Evolutionary conservation across 2,329 filamentous ascomycete species (phyloP), one percentile per base, ranked within the genome.

Genomic region (Penicillium psychrosexuale): DNA sequence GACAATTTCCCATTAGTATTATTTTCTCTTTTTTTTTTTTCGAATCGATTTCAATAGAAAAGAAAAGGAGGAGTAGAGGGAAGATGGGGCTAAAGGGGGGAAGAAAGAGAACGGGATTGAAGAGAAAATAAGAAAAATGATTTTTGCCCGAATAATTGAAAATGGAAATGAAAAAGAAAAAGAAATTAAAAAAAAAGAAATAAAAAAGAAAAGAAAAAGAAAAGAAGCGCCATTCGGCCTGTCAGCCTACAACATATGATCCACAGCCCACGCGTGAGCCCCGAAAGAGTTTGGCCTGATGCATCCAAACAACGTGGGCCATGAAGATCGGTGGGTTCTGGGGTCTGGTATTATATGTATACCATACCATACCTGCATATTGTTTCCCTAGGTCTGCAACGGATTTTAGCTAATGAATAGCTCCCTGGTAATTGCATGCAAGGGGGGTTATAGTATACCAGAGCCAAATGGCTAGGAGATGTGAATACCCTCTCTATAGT

Each of bases 221-320:
- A 52, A 19, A 68, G 65, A 68, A 69, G 43, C 55, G 45, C 59
- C 58, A 61, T 64, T 66, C 52, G 64, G 67, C 65, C 69, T 72
- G 69, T 70, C 69, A 72, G 67, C 66, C 64, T 15, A 62, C 69
- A 72, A 66, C 66, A 63, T 15, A 62, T 61, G 69, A 69, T 65
- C 70, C 70, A 72, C 69, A 61, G 61, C 61, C 68, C 68, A 72
- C 69, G 70, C 70, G 69, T 66, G 65, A 67, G 59, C 39, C 56
- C 58, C 61, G 50, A 65, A 66, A 69, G 64, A 66, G 68, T 71
- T 67, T 68, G 66, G 69, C 66, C 66, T 63, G 65, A 66, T 69
- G 69, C 69, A 69, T 55, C 66, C 64, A 67, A 66, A 69, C 66
- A 72, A 72, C 69, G 69, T 72, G 69, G 69, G 69, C 67, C 66